Evolutionary conservation across 495 filamentous ascomycete species (phyloP).

Genomic region (Viridothelium virens): DNA sequence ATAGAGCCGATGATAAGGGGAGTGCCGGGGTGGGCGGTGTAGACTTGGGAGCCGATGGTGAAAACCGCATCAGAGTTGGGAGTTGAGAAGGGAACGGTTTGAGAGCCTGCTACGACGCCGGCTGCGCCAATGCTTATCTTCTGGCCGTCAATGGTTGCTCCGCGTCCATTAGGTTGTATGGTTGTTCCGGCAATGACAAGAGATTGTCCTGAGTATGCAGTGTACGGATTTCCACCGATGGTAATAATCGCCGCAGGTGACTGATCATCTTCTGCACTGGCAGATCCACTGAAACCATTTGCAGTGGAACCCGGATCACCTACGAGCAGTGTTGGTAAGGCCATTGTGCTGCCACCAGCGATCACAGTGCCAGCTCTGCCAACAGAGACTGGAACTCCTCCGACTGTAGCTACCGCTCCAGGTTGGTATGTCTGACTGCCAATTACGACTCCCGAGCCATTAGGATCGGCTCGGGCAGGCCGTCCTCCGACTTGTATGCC

Average conservation of each 20-base stretch:
- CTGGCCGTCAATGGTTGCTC: not conserved
- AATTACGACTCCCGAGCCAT: not conserved
- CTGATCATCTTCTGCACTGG: not conserved
- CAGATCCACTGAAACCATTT: not conserved
- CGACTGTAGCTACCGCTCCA: not conserved
- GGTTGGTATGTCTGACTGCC: not conserved
- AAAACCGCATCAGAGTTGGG: not conserved
- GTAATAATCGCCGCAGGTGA: not conserved
- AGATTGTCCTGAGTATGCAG: not conserved
- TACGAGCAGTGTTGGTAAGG: not conserved
- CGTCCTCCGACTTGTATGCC: not conserved
- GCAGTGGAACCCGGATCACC: not conserved
- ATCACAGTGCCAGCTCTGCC: not conserved
- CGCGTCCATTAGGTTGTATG: not conserved
- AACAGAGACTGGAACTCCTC: not conserved
- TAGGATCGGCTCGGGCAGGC: not conserved
- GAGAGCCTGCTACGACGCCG: not conserved
- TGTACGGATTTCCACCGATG: not conserved
- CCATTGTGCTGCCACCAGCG: not conserved
- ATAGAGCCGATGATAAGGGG: not conserved
- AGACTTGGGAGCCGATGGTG: not conserved
- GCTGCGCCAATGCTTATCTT: not conserved
- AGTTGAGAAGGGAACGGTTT: not conserved
- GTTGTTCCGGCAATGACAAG: not conserved
- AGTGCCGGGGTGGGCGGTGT: not conserved